Base-by-base conservation (phyloP, 768 basidiomycete genomes). In the Pisolithus sp. region DNA sequence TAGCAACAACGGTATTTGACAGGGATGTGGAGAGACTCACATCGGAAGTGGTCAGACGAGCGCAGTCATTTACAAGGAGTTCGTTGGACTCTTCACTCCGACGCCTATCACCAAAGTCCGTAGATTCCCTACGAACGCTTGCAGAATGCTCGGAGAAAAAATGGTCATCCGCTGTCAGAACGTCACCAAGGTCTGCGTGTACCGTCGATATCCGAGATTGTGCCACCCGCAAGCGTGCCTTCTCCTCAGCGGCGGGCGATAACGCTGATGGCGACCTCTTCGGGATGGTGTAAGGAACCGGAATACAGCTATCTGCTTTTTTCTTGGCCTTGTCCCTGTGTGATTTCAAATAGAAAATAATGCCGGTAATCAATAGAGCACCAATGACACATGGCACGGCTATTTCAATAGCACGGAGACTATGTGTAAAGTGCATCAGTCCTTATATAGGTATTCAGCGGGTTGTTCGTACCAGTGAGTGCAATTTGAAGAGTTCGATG, bases 301-400 rank as follows among this genome's bases (percentile, higher is more conserved):
- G 48, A 44, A 2, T 44, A 8, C 36, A 21, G 31, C 30, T 51
- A 24, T 54, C 49, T n/a, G 34, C 46, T 24, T 50, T 6, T 5
- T n/a, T 37, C 17, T 24, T 12, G 17, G 21, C 40, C 30, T 9
- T 53, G 31, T 46, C 46, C 37, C 8, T 48, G 46, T 45, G 38
- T 21, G 37, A 58, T 34, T n/a, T 49, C n/a, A 41, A 7, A 41
- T 21, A 41, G 23, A 61, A 20, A 34, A 53, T 44, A 40, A 55
- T 20, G 41, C 49, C 28, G 0, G 41, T 23, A 18, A 47, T 24
- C 40, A 45, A 5, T 7, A 61, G 21, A 5, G 38, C 26, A 2
- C 48, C 30, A 36, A 54, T 38, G 7, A 8, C 31, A 21, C 40
- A 57, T 12, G 48, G 38, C 31, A 56, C n/a, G 15, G 51, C 51